Evolutionary conservation across 2,329 filamentous ascomycete genomes (phyloP), one percentile per base, ranked within the genome.

Genomic region (Xylariomycetidae sp.): DNA sequence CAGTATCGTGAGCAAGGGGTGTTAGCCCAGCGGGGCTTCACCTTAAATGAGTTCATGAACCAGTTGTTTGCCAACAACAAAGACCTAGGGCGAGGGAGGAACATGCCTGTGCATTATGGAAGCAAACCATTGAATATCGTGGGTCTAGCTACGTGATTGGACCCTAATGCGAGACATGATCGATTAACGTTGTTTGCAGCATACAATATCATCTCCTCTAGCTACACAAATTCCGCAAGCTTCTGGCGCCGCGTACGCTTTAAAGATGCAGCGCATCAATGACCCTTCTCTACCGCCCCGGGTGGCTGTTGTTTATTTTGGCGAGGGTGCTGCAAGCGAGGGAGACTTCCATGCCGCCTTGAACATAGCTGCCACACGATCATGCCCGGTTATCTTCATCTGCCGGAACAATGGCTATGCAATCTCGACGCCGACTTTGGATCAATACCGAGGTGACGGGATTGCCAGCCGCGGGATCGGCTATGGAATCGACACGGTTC

Each of bases 101-200:
- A 95, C 53, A 98, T 98, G 92, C 92, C 92, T 1, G 86, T 97
- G 11, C 92, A 98, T 62, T 98, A 97, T 53, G 89, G 89, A 29
- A 88, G 84, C 58, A 77, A 72, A 37, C 80, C 86, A 44, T 69
- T 94, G 37, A 88, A 95, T 49, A 88, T 95, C 53, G 85, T 89
- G 57, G 57, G 77, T 66, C 13, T 18, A 16, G 5, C 6, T n/a
- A n/a, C n/a, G n/a, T n/a, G n/a, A n/a, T n/a, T n/a, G n/a, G n/a
- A n/a, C n/a, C n/a, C n/a, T n/a, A n/a, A n/a, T n/a, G n/a, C n/a
- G n/a, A n/a, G n/a, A n/a, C n/a, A 26, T 17, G 20, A 13, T 6
- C 5, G 6, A 14, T 37, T 49, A 37, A 57, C 39, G 18, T 19
- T n/a, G 27, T 8, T 10, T 14, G 27, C 34, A 85, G 80, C 86